Base-by-base conservation (phyloP, 208 protist genomes). In the Polymyxa betae region DNA sequence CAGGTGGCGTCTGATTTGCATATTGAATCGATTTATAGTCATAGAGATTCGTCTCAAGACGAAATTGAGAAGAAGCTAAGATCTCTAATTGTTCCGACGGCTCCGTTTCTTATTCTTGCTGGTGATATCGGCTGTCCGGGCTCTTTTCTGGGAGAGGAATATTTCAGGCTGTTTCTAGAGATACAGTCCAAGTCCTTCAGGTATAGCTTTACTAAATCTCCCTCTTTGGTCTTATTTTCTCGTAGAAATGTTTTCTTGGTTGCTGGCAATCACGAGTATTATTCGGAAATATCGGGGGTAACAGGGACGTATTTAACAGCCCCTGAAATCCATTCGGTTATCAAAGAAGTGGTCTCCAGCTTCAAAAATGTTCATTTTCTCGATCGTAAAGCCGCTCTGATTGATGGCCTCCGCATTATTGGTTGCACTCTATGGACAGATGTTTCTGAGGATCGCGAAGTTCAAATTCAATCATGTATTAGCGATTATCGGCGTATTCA, bases 281-380 rank as follows among this genome's bases (percentile, higher is more conserved):
- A 82, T 43, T 82, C 72, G n/a, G 72, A 82, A 82, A 82, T 82
- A 35, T 82, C 72, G 72, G 72, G 72, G 35, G n/a, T 82, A n/a
- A 82, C 72, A 82, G 72, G 72, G 12, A 82, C 72, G 16, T 82
- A 82, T n/a, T n/a, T 82, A n/a, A 82, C 72, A 20, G 72, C 72
- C 35, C 72, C 72, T 20, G 72, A 82, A 43, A 82, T 82, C n/a
- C 72, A 82, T 43, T 43, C 16, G 5, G 35, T 82, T 35, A 5
- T 82, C 72, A 82, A 82, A 43, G n/a, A 35, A n/a, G 10, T 82
- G 16, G 5, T 5, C 35, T 20, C 5, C 5, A 82, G 72, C n/a
- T 82, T 82, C n/a, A 5, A 5, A 5, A 82, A 82, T 43, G 72
- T 82, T n/a, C 35, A 35, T n/a, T 82, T 45, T n/a, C 72, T 82